Conservation (phyloP, 2,329 filamentous ascomycete species). For the Diplodia scrobiculata region DNA sequence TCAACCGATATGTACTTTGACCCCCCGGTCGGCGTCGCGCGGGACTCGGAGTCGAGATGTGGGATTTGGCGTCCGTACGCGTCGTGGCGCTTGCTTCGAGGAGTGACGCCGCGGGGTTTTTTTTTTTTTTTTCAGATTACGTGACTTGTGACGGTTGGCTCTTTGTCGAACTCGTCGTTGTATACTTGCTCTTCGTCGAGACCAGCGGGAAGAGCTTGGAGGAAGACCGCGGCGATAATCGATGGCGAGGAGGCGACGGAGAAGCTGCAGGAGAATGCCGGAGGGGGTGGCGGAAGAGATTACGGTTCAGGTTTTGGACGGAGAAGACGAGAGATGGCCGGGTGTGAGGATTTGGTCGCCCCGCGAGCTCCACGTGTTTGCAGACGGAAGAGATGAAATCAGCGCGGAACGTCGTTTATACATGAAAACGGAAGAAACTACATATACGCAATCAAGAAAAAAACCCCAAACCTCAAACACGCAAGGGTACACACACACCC, state of each 20-base stretch:
- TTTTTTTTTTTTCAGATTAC: background rate
- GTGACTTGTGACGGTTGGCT: conserved; percentile 52
- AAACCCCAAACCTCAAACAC: no score
- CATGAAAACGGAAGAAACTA: no score
- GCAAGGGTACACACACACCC: no score
- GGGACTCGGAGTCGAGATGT: background rate
- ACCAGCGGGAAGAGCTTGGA: conserved; percentile 71
- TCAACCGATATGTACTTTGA: background rate
- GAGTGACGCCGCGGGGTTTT: fast-evolving
- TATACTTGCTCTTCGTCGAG: conserved; percentile 69
- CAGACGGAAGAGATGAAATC: no score
- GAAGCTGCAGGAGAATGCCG: background rate
- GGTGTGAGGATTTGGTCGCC: no score
- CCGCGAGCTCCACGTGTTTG: no score
- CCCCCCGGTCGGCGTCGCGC: background rate
- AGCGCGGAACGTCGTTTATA: no score
- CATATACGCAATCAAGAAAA: no score
- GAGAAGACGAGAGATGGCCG: background rate
- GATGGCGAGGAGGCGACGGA: conserved; percentile 60
- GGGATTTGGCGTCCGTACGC: background rate
- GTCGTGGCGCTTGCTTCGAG: background rate
- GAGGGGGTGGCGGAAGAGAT: background rate
- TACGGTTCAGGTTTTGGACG: background rate
- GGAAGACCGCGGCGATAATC: conserved; percentile 70
- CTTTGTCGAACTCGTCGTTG: conserved; percentile 61